These are phyloP conservation scores for Saccharomyces hybrid DNA, from an alignment of 1,139 yeast genomes.

Conservation along the genomic window DNA sequence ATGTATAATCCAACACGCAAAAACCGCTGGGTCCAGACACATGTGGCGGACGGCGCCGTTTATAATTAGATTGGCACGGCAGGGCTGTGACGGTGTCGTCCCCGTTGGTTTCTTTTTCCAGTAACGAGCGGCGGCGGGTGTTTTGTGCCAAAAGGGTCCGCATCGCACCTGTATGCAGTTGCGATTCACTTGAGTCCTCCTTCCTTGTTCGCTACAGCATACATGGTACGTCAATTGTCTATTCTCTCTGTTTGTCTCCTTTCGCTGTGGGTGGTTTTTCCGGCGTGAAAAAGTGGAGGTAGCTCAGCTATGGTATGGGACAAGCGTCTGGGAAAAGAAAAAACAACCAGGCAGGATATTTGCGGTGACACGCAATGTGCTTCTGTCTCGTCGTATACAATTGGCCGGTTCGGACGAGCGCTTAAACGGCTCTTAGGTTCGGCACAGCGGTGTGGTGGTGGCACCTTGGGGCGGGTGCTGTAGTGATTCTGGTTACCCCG, in stretches of 20 bases:
- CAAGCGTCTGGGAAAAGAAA: background rate
- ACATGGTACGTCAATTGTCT: background rate
- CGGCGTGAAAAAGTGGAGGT: too few species aligned
- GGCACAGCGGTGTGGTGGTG: background rate
- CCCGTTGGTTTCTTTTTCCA: background rate
- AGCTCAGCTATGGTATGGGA: too few species aligned
- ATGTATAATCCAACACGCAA: background rate
- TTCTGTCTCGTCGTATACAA: background rate
- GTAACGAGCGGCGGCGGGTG: background rate
- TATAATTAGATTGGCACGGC: background rate
- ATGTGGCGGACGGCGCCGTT: background rate
- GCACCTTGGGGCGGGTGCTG: background rate
- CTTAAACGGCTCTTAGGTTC: background rate
- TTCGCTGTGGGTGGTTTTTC: too few species aligned
- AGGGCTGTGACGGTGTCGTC: background rate
- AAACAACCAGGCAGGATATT: background rate
- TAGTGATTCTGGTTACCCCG: background rate
- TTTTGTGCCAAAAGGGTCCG: background rate
- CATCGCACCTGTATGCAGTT: background rate
- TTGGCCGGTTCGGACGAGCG: background rate
- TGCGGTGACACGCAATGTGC: background rate
- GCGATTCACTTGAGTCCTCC: background rate
- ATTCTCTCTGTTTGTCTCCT: too few species aligned
- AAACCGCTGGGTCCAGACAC: background rate
- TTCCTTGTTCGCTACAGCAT: background rate